Evolutionary conservation across 2,329 filamentous ascomycete species (phyloP), one percentile per base, ranked within the genome.

Genomic region (Aspergillus sp.): DNA sequence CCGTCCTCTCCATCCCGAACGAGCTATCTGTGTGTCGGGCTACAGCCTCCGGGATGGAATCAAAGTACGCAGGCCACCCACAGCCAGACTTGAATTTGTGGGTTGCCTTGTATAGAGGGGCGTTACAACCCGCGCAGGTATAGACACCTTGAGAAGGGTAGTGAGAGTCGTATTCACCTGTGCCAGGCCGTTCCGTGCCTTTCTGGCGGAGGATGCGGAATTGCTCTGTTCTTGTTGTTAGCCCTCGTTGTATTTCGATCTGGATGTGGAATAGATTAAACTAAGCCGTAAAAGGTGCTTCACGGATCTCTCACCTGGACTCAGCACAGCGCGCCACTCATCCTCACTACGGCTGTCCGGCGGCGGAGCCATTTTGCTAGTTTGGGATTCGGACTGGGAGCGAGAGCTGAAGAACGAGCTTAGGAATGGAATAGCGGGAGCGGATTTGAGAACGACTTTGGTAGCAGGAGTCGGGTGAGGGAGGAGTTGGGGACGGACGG

Each of bases 11-110:
- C 90, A 96, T 96, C 47, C 93, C 93, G 51, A 92, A 83, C 0
- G 86, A 81, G 48, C 77, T 79, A 74, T 99, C 95, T 62, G 86
- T 85, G 69, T 93, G 89, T 61, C 93, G 83, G 36, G 85, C 90
- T 12, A 99, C 91, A 1, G 93, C 93, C 2, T 92, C 93, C 0
- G 95, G 93, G 51, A 99, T 85, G 64, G 89, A 93, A 76, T 99
- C 95, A 73, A 93, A 99, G 78, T 98, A 99, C 12, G 95, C 95
- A 0, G 95, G 95, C 95, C 95, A 99, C 60, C 95, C 95, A 76
- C 95, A 99, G 42, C 92, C 91, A 17, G 90, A 96, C 75, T 90
- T 90, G 83, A 99, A 99, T 76, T 99, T 99, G 78, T 96, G 93
- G 62, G 83, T 83, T 26, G 95, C 93, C 74, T 88, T 93, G 84